A percentile compares a stretch with the other conserved stretches of the same genome.
phyloP scores from a whole-genome alignment of 169 alveolate species.

The Plasmodium fragile region DNA sequence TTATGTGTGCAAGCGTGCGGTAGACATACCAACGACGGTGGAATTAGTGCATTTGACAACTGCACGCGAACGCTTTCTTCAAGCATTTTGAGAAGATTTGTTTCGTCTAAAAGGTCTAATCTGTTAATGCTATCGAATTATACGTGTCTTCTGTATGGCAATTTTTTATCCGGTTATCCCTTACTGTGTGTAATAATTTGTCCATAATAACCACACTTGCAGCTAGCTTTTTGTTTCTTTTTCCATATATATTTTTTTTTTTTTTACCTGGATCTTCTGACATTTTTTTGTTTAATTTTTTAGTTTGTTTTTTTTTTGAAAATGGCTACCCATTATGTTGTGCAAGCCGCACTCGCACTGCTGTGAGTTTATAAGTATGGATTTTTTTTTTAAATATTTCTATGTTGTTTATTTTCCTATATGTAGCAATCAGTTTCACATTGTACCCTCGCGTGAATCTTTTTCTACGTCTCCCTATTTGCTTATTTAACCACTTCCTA shows the following conservation, averaged over 20 bases:
- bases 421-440: not conserved
- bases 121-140: not conserved
- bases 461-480: not conserved
- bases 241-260: not conserved
- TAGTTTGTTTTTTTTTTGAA: not conserved
- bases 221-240: not conserved
- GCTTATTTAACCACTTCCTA: not conserved
- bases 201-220: not conserved
- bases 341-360: not conserved
- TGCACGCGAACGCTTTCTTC: not conserved
- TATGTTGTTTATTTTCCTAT: not conserved
- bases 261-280: not conserved
- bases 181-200: not conserved
- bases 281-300: not conserved
- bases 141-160: not conserved
- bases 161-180: not conserved
- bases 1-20: not conserved
- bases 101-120: not conserved
- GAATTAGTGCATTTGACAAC: not conserved
- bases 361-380: not conserved
- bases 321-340: not conserved
- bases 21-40: not conserved
- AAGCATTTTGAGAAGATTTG: not conserved
- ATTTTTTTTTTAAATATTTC: not conserved
- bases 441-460: not conserved